Percentiles rank a stretch among this genome's conserved stretches.
Evolutionary conservation across 202 grass and related monocot species (phyloP).

Genomic region (Zoysia matrella): DNA sequence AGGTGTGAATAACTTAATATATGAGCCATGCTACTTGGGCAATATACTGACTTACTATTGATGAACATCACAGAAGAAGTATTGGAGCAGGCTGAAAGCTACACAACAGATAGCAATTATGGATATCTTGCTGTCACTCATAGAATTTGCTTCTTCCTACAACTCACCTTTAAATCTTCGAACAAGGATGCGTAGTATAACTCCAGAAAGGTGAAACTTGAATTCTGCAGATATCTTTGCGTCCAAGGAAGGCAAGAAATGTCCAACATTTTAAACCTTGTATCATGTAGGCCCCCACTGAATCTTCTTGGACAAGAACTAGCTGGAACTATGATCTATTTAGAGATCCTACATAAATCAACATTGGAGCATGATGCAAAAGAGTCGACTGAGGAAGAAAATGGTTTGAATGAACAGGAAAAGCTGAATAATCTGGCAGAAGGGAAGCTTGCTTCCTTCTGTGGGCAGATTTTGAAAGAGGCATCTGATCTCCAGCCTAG

Average conservation of each 20-base stretch:
- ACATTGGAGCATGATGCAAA: constrained; percentile 50
- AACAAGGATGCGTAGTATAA: constrained; percentile 91
- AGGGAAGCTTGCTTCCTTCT: constrained; percentile 93
- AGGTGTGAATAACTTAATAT: constrained; percentile 27
- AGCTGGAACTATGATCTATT: constrained; percentile 89
- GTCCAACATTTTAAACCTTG: constrained; percentile 49
- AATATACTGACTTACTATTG: constrained; percentile 37
- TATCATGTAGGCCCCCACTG: constrained; percentile 72
- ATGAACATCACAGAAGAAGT: constrained; percentile 76
- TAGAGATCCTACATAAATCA: constrained; percentile 97
- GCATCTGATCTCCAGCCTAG: constrained; percentile 91
- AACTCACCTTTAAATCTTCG: constrained; percentile 95
- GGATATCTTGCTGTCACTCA: constrained; percentile 90
- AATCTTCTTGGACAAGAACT: constrained; percentile 99
- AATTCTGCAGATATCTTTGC: constrained; percentile 22
- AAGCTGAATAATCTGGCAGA: constrained; percentile 84
- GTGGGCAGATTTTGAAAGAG: constrained; percentile 90
- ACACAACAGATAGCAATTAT: constrained; percentile 84
- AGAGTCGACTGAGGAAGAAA: constrained; percentile 49
- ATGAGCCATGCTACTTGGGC: constrained; percentile 19
- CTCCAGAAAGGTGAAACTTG: constrained; percentile 76
- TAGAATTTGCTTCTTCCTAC: constrained; percentile 98
- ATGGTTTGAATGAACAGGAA: constrained; percentile 49
- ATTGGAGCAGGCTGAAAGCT: constrained; percentile 83
- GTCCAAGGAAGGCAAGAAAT: constrained; percentile 11